These are phyloP conservation scores for Vigna radiata DNA, from an alignment of 306 rosid species.

Conservation along the genomic window DNA sequence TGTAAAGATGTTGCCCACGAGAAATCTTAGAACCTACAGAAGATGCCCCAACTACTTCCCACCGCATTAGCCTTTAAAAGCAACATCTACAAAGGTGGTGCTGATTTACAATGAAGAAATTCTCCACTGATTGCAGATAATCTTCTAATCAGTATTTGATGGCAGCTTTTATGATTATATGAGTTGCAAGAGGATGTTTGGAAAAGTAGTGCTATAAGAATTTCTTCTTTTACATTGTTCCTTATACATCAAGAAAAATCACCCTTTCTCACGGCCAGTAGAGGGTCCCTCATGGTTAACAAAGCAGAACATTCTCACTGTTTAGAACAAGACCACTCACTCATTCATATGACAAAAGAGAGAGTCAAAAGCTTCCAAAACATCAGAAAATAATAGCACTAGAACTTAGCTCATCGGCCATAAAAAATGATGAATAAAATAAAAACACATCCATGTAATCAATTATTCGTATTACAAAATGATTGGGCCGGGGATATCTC, in stretches of 20 bases:
- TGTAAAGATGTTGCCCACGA: conserved; percentile 56
- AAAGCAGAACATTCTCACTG: conserved; percentile 46
- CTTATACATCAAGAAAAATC: conserved; percentile 44
- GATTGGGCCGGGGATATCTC: not conserved
- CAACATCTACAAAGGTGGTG: conserved; percentile 59
- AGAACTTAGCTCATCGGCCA: conserved; percentile 37
- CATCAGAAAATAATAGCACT: conserved; percentile 29
- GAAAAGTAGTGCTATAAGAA: conserved; percentile 52
- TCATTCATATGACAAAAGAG: conserved; percentile 27
- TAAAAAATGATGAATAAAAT: conserved; percentile 38
- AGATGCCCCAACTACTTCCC: conserved; percentile 65
- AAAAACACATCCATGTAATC: conserved; percentile 38
- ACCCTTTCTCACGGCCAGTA: conserved; percentile 48
- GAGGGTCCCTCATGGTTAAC: conserved; percentile 52
- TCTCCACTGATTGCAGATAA: conserved; percentile 72
- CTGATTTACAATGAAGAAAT: conserved; percentile 65
- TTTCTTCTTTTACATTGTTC: conserved; percentile 59
- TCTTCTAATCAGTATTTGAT: conserved; percentile 64
- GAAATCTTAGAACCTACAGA: conserved; percentile 67
- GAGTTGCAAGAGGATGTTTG: conserved; percentile 57
- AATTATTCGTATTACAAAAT: conserved; percentile 42
- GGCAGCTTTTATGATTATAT: conserved; percentile 62
- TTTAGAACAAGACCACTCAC: conserved; percentile 42
- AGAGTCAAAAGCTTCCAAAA: conserved; percentile 38
- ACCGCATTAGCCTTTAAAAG: conserved; percentile 61